Evolutionary conservation across 441 rosid species (phyloP).

Genomic region (Erodium texanum): DNA sequence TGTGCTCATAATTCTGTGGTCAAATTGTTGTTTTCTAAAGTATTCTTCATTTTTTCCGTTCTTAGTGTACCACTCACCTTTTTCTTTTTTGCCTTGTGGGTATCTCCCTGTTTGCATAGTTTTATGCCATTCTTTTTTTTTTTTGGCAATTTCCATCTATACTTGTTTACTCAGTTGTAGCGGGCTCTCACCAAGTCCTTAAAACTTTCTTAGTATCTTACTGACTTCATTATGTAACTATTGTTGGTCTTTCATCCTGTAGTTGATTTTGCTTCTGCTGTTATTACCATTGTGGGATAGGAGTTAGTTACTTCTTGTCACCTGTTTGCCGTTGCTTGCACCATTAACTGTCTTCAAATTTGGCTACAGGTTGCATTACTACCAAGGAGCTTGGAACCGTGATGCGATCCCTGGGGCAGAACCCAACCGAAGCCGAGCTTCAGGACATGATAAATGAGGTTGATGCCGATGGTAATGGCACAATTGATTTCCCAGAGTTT

Average conservation of each 20-base stretch:
- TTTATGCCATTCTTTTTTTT: too few relatives aligned
- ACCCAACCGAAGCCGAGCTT: too few relatives aligned
- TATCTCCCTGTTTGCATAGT: not conserved
- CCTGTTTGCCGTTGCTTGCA: not conserved
- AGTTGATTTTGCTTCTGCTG: not conserved
- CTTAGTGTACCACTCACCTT: not conserved
- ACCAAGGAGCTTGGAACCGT: conserved; percentile 76
- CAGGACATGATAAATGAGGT: conserved; percentile 78
- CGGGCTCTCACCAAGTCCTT: not conserved
- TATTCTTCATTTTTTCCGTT: not conserved
- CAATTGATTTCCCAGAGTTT: conserved; percentile 70
- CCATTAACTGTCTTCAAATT: not conserved
- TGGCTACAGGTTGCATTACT: conserved; percentile 56
- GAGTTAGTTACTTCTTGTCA: not conserved
- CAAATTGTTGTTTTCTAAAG: not conserved
- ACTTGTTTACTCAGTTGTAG: not conserved
- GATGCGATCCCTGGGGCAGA: conserved; percentile 73
- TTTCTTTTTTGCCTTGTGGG: not conserved
- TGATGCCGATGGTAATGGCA: conserved; percentile 70
- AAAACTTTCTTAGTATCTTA: not conserved
- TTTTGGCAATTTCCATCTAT: not conserved
- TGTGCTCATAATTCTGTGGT: not conserved
- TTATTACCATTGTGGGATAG: not conserved
- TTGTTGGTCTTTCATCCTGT: not conserved
- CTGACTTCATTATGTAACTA: not conserved